Conservation (phyloP, 192 early-diverging fungal genomes). For the Entomortierella chlamydospora region DNA sequence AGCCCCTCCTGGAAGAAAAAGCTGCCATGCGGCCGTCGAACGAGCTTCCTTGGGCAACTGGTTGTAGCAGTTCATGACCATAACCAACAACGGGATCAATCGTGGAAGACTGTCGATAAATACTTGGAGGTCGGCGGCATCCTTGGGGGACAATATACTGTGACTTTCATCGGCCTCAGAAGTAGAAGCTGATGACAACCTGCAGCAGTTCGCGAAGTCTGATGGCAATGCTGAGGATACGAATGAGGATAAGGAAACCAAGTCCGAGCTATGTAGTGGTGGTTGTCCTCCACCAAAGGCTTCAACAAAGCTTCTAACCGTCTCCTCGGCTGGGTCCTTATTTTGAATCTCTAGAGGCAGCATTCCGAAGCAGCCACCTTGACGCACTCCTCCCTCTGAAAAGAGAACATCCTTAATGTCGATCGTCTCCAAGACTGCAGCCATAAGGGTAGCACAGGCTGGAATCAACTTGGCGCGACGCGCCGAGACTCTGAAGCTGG, state of each 20-base stretch:
- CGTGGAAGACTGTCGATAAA: conserved; percentile 54
- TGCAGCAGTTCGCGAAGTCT: conserved; percentile 42
- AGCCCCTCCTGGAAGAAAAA: conserved; percentile 62
- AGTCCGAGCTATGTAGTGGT: conserved; percentile 26
- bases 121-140: conserved; percentile 28
- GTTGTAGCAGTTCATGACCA: conserved; percentile 61
- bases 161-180: not conserved
- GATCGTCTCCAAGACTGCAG: conserved; percentile 58
- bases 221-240: conserved; percentile 27
- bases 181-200: conserved; percentile 18
- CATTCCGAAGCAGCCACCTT: conserved; percentile 63
- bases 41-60: conserved; percentile 65
- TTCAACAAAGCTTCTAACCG: conserved; percentile 48
- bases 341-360: conserved; percentile 47
- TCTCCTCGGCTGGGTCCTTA: conserved; percentile 62
- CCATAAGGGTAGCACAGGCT: conserved; percentile 61
- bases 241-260: conserved; percentile 30
- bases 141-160: conserved; percentile 19
- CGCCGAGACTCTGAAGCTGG: conserved; percentile 63
- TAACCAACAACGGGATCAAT: conserved; percentile 57
- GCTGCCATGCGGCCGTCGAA: conserved; percentile 62
- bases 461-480: conserved; percentile 67
- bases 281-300: conserved; percentile 39
- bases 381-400: conserved; percentile 70
- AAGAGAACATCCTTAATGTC: conserved; percentile 57